A percentile compares a stretch with the other conserved stretches of the same genome.
Conservation (phyloP, 2,329 filamentous ascomycete species). For the Boeremia lycopersici region DNA sequence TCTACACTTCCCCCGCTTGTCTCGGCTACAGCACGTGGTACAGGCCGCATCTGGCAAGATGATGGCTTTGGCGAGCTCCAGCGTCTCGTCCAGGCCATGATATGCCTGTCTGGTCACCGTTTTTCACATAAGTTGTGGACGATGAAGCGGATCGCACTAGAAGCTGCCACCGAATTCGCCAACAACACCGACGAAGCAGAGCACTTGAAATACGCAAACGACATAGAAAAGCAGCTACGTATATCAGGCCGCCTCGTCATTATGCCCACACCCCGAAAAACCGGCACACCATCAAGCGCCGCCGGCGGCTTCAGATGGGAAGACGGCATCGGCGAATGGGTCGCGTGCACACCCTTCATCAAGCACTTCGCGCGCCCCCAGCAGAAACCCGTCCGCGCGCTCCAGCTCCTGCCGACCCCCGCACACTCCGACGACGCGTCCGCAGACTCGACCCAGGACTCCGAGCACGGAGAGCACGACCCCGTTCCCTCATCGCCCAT, state of each 20-base stretch:
- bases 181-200: constrained; percentile 33
- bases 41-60: constrained; percentile 43
- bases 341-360: constrained; percentile 49
- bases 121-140: constrained; percentile 43
- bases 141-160: constrained; percentile 45
- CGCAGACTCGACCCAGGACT: not conserved
- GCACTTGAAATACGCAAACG: constrained; percentile 37
- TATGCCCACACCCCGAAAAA: constrained; percentile 35
- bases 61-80: constrained; percentile 45
- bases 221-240: constrained; percentile 42
- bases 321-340: constrained; percentile 55
- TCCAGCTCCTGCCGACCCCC: constrained; percentile 38
- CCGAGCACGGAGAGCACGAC: constrained; percentile 20
- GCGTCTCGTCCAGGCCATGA: constrained; percentile 35
- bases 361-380: constrained; percentile 21
- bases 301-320: constrained; percentile 48
- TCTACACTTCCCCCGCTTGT: constrained; percentile 38
- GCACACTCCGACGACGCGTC: constrained; percentile 27
- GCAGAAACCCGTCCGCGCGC: constrained; percentile 25
- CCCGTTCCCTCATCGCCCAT: constrained; percentile 34
- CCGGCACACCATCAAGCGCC: constrained; percentile 31
- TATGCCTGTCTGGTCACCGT: constrained; percentile 27
- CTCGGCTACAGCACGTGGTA: constrained; percentile 41
- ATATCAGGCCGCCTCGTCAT: constrained; percentile 35
- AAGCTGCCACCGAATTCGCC: constrained; percentile 47